These are phyloP conservation scores for Globisporangium iwayamae DNA, from an alignment of 352 stramenopile species.

Conservation along the genomic window DNA sequence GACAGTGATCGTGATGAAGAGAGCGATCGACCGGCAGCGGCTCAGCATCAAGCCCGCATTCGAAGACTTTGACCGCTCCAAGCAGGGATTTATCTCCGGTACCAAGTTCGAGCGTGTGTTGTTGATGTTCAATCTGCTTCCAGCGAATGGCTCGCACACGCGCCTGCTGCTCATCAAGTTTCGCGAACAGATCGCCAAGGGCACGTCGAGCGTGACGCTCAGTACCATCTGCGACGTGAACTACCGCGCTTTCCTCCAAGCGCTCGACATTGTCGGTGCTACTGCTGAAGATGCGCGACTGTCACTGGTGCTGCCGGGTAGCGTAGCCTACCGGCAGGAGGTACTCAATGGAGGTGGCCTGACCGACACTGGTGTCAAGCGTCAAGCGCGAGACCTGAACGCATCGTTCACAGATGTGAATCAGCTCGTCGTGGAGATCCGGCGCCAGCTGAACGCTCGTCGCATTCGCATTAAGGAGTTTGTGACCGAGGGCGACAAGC, in stretches of 20 bases:
- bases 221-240: slow-evolving; percentile 82
- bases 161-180: slow-evolving; percentile 76
- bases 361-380: slow-evolving; percentile 19
- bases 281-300: slow-evolving; percentile 19
- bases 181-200: slow-evolving; percentile 48
- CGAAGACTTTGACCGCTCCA: slow-evolving; percentile 77
- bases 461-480: slow-evolving; percentile 85
- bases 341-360: slow-evolving; percentile 36
- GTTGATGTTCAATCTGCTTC: slow-evolving; percentile 66
- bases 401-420: slow-evolving; percentile 26
- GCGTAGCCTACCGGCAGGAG: slow-evolving; percentile 58
- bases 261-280: slow-evolving; percentile 44
- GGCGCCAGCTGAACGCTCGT: slow-evolving; percentile 54
- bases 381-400: slow-evolving; percentile 28
- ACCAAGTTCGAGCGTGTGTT: slow-evolving; percentile 83
- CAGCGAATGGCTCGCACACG: slow-evolving; percentile 36
- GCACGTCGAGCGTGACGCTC: slow-evolving; percentile 33
- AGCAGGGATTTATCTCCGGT: slow-evolving; percentile 73
- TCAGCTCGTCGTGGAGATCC: slow-evolving; percentile 54
- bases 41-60: slow-evolving; percentile 79
- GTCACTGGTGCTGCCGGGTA: slow-evolving; percentile 39
- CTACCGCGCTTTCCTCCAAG: slow-evolving; percentile 76
- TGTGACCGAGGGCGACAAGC: slow-evolving; percentile 71
- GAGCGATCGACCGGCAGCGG: slow-evolving; percentile 58
- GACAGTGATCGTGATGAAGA: slow-evolving; percentile 44